Base-by-base conservation (phyloP, 495 filamentous ascomycete genomes). In the Entonaema liquescens region DNA sequence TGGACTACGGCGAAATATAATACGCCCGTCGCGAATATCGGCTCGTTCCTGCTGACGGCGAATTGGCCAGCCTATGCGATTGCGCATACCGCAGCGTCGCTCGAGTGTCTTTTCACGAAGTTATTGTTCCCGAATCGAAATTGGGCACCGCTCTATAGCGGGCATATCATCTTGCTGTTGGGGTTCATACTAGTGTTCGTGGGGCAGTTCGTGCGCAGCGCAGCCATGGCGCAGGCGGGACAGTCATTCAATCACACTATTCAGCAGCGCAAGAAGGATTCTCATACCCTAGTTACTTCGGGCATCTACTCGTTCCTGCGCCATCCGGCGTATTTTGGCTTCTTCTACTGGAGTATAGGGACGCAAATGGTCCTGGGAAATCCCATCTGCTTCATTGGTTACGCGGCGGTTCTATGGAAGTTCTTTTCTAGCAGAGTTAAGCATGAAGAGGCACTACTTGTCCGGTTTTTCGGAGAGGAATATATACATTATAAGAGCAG, bases 341-440 rank as follows among this genome's bases (percentile, higher is more conserved):
- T 96, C 80, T 99, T 97, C 76, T 98, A 93, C 91, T 99, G 94
- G 94, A 93, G 91, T 0, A 62, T 98, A n/a, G 95, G 95, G 1
- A 97, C 93, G 40, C 95, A 99, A 83, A 71, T 98, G 59, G 88
- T 96, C 28, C 82, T 97, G 62, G 94, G 95, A 33, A 99, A 99
- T 81, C 78, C 84, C 13, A 73, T 96, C 1, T 95, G 93, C 74
- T 87, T 94, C 19, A 68, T 90, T 21, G 90, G 79, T 25, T 98
- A 96, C 84, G 79, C 87, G 2, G 71, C 87, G 23, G 89, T 95
- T 19, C 75, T 98, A 74, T 97, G 92, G 92, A 84, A 79, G 62
- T 99, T 99, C 78, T 99, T 99, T 74, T 79, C 79, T 6, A 78
- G 64, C 17, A 82, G 95, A 66, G 93, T 99, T 68, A 62, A 68